phyloP scores from a whole-genome alignment of 345 rosid species.

The Brassica cretica region DNA sequence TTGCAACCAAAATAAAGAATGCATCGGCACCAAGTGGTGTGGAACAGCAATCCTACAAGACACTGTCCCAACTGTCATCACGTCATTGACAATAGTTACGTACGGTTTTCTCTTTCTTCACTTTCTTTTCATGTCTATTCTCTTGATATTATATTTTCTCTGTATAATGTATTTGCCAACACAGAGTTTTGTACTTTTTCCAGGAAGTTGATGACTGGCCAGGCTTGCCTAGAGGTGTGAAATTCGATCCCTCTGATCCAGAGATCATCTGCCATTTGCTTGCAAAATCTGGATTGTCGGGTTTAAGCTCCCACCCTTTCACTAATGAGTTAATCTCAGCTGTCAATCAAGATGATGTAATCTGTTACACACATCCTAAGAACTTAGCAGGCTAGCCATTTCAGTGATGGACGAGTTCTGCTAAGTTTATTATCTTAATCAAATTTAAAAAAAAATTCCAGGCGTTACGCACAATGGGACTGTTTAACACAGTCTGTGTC shows the following conservation, averaged over 20 bases:
- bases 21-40: constrained; percentile 61
- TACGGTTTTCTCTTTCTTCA: constrained; percentile 27
- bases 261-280: constrained; percentile 90
- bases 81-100: constrained; percentile 82
- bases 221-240: constrained; percentile 89
- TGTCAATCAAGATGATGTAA: constrained; percentile 79
- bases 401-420: neutral
- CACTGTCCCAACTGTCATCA: constrained; percentile 80
- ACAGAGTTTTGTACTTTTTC: neutral
- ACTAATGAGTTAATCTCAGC: constrained; percentile 80
- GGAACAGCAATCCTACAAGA: constrained; percentile 80
- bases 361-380: constrained; percentile 95
- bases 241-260: constrained; percentile 92
- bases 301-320: constrained; percentile 65
- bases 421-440: too few relatives aligned
- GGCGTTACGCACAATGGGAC: too few relatives aligned
- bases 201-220: constrained; percentile 90
- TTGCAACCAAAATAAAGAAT: constrained; percentile 85
- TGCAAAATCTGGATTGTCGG: constrained; percentile 58
- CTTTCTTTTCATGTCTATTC: neutral
- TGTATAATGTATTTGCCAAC: too few relatives aligned
- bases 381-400: constrained; percentile 70
- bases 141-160: too few relatives aligned
- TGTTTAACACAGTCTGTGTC: too few relatives aligned
- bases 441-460: too few relatives aligned